Evolutionary conservation across 1,284 basidiomycete genomes (phyloP).

Genomic region (Moniliophthora roreri): DNA sequence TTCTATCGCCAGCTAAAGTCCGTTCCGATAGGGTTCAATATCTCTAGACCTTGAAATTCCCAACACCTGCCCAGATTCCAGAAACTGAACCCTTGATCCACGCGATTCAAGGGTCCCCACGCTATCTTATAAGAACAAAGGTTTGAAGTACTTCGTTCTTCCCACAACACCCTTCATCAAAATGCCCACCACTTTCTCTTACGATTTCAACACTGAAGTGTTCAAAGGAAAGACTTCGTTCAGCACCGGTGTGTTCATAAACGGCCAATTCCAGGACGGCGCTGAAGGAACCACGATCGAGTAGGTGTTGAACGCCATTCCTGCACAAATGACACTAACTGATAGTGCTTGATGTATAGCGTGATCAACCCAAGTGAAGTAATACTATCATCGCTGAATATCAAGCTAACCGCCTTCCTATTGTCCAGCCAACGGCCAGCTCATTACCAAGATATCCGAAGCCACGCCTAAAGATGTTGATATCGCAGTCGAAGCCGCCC

Average conservation of each 20-base stretch:
- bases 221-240: slow-evolving; percentile 64
- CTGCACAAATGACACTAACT: no score
- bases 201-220: slow-evolving; percentile 42
- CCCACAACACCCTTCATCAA: no score
- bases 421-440: slow-evolving; percentile 57
- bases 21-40: no score
- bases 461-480: slow-evolving; percentile 72
- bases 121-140: no score
- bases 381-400: no score
- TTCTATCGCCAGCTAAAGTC: no score
- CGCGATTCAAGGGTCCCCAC: no score
- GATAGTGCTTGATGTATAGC: neutral
- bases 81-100: no score
- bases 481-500: slow-evolving; percentile 70
- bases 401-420: no score
- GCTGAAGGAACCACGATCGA: slow-evolving; percentile 39
- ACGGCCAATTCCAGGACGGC: slow-evolving; percentile 65
- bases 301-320: neutral
- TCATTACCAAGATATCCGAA: slow-evolving; percentile 60
- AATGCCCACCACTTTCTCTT: slow-evolving; percentile 4
- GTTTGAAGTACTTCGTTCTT: no score
- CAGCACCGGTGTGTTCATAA: slow-evolving; percentile 70
- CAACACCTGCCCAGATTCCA: no score
- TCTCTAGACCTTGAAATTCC: no score
- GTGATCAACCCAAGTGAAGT: slow-evolving; percentile 1